A percentile compares a stretch with the other conserved stretches of the same genome.
phyloP scores from a whole-genome alignment of 441 rosid genomes.

The Pelargonium citronellum region DNA sequence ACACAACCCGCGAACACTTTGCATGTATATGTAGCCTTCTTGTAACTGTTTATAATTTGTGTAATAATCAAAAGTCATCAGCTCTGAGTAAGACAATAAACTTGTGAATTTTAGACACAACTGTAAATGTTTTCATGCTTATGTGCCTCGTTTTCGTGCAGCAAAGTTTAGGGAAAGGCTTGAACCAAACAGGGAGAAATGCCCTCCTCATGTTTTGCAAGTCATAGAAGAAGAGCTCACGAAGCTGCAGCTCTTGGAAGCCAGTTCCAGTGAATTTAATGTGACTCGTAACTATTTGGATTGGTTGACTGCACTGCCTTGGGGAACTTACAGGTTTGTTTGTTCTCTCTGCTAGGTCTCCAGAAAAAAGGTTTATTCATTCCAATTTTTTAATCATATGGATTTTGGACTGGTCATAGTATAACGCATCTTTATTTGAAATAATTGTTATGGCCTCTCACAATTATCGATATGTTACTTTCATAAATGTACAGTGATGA shows the following conservation, averaged over 20 bases:
- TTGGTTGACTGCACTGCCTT: conserved; percentile 92
- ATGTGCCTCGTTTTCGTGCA: conserved; percentile 35
- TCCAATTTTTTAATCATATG: not conserved
- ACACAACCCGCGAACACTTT: too few species aligned
- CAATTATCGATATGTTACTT: not conserved
- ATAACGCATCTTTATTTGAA: not conserved
- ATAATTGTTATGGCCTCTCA: not conserved
- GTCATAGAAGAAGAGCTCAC: conserved; percentile 88
- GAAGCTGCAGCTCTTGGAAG: conserved; percentile 78
- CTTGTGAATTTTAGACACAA: conserved; percentile 8
- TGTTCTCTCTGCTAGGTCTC: conserved; percentile 19
- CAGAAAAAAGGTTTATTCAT: not conserved
- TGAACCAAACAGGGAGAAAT: conserved; percentile 67
- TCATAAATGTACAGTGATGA: conserved; percentile 58
- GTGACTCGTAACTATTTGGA: conserved; percentile 86
- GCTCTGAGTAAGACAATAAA: not conserved
- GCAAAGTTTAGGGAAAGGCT: conserved; percentile 80
- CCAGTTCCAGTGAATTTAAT: conserved; percentile 99
- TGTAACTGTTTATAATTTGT: not conserved
- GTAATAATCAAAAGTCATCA: not conserved
- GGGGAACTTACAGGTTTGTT: conserved; percentile 81
- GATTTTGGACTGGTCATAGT: not conserved
- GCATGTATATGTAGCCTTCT: not conserved
- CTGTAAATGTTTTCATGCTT: conserved; percentile 13
- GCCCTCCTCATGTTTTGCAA: conserved; percentile 76